Evolutionary conservation across 495 filamentous ascomycete genomes (phyloP), one percentile per base, ranked within the genome.

Genomic region (Neurospora terricola): DNA sequence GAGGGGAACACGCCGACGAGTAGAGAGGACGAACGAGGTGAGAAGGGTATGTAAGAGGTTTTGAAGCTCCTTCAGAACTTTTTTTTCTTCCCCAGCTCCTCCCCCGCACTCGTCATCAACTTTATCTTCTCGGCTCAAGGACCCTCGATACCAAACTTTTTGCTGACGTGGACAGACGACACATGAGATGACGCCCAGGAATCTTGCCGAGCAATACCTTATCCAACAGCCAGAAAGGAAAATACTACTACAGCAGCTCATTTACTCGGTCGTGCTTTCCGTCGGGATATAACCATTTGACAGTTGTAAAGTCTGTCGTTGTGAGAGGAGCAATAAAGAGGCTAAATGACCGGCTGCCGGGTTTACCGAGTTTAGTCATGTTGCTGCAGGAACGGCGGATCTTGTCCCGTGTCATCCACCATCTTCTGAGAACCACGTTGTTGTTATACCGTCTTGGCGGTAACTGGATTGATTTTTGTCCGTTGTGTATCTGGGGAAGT

Each of bases 271-370:
- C 14, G 54, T 62, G 16, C 11, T 27, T 16, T 30, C 21, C 48
- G 23, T 12, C 48, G 12, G 54, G 12, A 62, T 30, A 16, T 62
- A 16, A 30, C 54, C 54, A 14, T 62, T 59, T 59, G 48, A 2
- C 14, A 30, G 11, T 59, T 59, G 54, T 7, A 34, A 30, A 54
- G 45, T 43, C 30, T 48, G 45, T 45, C 3, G 10, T 30, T 16
- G 54, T 16, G 54, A 30, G 54, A 62, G 54, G 54, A 30, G 5
- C 54, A 42, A 69, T 23, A 75, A 75, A 59, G 78, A 80, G 79
- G 76, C 79, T 80, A 80, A 80, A 80, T 80, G 68, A 40, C 72
- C 71, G 78, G 74, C 69, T 78, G 76, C 78, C 76, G 78, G 73
- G 75, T 80, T 78, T 80, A 74, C 79, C 79, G 78, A 79, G 37